Evolutionary conservation across 2,329 filamentous ascomycete species (phyloP).

Genomic region (Mycosphaerella arachidis): DNA sequence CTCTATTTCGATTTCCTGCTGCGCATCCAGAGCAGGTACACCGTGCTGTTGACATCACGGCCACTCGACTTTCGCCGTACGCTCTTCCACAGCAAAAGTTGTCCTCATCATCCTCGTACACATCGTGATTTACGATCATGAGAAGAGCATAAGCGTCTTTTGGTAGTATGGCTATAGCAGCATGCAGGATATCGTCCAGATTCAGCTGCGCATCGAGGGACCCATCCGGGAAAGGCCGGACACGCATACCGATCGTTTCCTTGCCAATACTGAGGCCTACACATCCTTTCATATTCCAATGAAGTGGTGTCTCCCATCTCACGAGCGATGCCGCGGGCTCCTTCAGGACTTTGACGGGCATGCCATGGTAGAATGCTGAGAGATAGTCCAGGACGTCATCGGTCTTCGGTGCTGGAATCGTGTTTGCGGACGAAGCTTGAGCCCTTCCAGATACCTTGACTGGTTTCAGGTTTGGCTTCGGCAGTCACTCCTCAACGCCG

Average conservation of each 20-base stretch:
- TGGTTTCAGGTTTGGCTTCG: too few relatives aligned
- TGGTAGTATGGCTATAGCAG: conserved; percentile 51
- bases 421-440: conserved; percentile 16
- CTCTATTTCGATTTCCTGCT: conserved; percentile 42
- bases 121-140: conserved; percentile 56
- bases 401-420: conserved; percentile 5
- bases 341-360: conserved; percentile 47
- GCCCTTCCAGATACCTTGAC: conserved; percentile 31
- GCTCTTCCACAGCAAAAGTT: conserved; percentile 64
- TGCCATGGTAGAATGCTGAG: conserved; percentile 51
- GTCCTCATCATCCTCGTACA: conserved; percentile 63
- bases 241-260: conserved; percentile 48
- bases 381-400: conserved; percentile 42
- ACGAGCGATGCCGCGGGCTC: conserved; percentile 42
- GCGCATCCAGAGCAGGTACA: conserved; percentile 50
- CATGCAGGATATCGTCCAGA: conserved; percentile 58
- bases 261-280: conserved; percentile 45
- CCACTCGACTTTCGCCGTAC: conserved; percentile 60
- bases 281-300: background rate
- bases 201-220: conserved; percentile 53
- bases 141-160: conserved; percentile 56
- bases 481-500: too few relatives aligned
- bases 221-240: conserved; percentile 46
- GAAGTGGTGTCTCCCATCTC: conserved; percentile 41
- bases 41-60: conserved; percentile 58